Base-by-base conservation (phyloP, 1,284 basidiomycete genomes). In the Cutaneotrichosporon arboriforme region DNA sequence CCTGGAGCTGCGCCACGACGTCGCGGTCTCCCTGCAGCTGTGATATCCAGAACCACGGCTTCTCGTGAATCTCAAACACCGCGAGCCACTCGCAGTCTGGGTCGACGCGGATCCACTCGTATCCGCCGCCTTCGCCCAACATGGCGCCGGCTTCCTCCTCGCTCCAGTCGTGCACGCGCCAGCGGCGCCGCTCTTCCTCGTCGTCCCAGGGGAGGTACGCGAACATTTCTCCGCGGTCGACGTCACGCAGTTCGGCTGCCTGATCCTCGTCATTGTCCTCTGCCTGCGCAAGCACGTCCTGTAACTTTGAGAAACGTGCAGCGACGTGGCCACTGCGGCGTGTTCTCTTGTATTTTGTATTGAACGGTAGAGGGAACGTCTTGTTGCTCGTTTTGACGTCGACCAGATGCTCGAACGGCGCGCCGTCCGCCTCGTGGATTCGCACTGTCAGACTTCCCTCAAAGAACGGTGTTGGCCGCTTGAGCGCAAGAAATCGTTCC, bases 21-120 rank as follows among this genome's bases (percentile, higher is more conserved):
- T 99, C 96, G 57, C 92, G 80, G 72, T 99, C 96, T 49, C 93
- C 81, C 75, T 97, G 90, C 44, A 99, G 79, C 72, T 98, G 96
- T 51, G 87, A 91, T 46, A 97, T 88, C 94, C 94, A 99, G 88
- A 97, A 97, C 75, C 92, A 97, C 70, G 96, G 92, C 48, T 90
- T 89, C 77, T 98, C 94, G 53, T 93, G 88, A 64, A 97, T 97
- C 57, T 86, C 85, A 60, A 97, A 84, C 43, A 81, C 81, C 17
- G 90, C 88, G 55, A 98, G 88, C 96, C 96, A 99, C 76, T 98
- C 94, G 74, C 96, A 94, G 70, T 99, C 96, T 17, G 96, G 91
- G 70, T 99, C 96, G 79, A 98, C 90, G 55, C 96, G 81, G 61
- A 99, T 98, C 96, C 96, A 99, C 76, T 99, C 96, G 76, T 97